Conservation (phyloP, 2,329 filamentous ascomycete genomes). For the Tolypocladium tropicale region DNA sequence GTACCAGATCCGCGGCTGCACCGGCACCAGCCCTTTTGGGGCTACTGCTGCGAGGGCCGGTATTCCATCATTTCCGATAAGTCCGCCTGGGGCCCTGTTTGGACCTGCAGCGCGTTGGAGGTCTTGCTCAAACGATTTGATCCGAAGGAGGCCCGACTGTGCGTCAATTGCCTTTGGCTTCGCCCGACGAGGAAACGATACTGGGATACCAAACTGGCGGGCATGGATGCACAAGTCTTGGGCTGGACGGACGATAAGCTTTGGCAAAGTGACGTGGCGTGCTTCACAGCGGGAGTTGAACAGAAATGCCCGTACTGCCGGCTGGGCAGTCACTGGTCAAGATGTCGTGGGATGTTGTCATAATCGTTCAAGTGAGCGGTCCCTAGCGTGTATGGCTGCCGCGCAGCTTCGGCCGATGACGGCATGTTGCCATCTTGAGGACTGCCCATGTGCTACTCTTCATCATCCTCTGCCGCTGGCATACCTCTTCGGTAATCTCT, state of each 20-base stretch:
- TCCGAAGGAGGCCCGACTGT: slow-evolving; percentile 11
- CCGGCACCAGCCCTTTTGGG: neutral
- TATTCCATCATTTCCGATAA: no score
- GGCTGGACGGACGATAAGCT: neutral
- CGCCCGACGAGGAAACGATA: slow-evolving; percentile 10
- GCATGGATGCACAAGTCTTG: slow-evolving; percentile 2
- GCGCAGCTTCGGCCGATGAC: no score
- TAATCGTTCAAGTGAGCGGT: no score
- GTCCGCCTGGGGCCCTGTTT: no score
- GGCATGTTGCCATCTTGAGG: no score
- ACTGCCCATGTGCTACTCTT: no score
- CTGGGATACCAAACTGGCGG: slow-evolving; percentile 6
- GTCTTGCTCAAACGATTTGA: slow-evolving; percentile 8
- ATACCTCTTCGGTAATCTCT: no score
- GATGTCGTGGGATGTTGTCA: no score
- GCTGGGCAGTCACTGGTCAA: no score
- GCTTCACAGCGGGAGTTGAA: slow-evolving; percentile 6
- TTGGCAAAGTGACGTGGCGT: slow-evolving; percentile 6
- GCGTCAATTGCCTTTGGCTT: slow-evolving; percentile 12
- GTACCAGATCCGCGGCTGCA: neutral
- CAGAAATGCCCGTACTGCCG: slow-evolving; percentile 13
- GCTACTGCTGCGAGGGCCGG: neutral
- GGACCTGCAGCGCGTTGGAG: slow-evolving; percentile 6
- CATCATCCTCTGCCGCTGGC: no score
- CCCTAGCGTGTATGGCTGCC: no score